Evolutionary conservation across 495 filamentous ascomycete genomes (phyloP).

Genomic region (Penicillium bialowiezense): DNA sequence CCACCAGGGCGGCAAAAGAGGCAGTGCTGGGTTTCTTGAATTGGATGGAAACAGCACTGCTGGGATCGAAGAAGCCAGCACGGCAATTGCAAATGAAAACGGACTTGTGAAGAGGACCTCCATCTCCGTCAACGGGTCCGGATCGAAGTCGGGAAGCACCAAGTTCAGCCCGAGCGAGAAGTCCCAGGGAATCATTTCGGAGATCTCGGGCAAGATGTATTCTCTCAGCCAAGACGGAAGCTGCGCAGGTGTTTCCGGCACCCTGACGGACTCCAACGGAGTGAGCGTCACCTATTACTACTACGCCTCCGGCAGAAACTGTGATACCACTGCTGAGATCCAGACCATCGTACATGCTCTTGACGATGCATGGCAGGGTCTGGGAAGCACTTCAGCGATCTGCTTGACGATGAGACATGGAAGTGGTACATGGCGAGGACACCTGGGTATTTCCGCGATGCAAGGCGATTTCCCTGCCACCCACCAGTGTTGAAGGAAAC

Average conservation of each 20-base stretch:
- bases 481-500: background rate
- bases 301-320: background rate
- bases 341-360: background rate
- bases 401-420: slow-evolving; percentile 2
- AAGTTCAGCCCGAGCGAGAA: background rate
- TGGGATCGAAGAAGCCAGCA: no score
- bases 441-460: slow-evolving; percentile 1
- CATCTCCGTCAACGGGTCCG: background rate
- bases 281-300: slow-evolving; percentile 2
- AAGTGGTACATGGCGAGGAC: slow-evolving; percentile 1
- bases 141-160: background rate
- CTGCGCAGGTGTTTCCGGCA: background rate
- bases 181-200: background rate
- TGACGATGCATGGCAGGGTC: slow-evolving; percentile 1
- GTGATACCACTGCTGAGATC: slow-evolving; percentile 3
- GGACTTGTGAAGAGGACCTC: background rate
- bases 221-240: background rate
- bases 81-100: background rate
- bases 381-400: background rate
- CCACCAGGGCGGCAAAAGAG: background rate
- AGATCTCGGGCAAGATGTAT: background rate
- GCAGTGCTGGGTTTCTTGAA: background rate
- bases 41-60: background rate
- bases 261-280: background rate
- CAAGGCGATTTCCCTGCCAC: background rate